phyloP scores from a whole-genome alignment of 106 monocot species.

The Posidonia australis region DNA sequence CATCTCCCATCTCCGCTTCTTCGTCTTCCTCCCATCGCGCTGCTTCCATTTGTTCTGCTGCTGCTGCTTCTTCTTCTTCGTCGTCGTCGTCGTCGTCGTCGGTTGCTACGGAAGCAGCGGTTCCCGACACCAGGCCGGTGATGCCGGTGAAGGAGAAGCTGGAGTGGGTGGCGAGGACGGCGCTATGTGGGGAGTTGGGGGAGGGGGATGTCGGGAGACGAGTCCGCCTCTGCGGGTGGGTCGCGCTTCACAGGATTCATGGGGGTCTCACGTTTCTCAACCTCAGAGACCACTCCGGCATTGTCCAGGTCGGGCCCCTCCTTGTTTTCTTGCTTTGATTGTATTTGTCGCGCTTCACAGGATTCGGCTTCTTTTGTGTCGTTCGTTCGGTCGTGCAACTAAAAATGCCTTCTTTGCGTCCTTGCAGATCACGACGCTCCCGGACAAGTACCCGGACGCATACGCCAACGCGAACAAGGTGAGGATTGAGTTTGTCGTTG shows the following conservation, averaged over 20 bases:
- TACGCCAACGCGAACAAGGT: constrained; percentile 59
- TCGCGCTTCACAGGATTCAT: constrained; percentile 75
- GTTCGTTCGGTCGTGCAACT: too few species aligned
- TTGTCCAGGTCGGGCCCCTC: constrained; percentile 66
- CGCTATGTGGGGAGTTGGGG: constrained; percentile 59
- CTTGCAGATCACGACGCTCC: constrained; percentile 65
- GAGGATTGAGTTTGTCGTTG: constrained; percentile 78
- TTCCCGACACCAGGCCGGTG: background rate
- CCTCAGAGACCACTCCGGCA: constrained; percentile 73
- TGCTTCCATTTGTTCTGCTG: background rate
- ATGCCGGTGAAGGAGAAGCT: constrained; percentile 3
- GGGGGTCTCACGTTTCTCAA: constrained; percentile 88
- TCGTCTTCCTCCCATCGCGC: constrained; percentile 17
- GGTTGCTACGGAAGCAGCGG: constrained; percentile 14
- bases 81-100: constrained; percentile 5
- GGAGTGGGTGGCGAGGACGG: constrained; percentile 61
- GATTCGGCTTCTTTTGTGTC: background rate
- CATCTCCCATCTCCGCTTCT: constrained; percentile 2
- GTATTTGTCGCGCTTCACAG: too few species aligned
- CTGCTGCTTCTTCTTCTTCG: background rate
- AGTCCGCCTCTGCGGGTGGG: constrained; percentile 87
- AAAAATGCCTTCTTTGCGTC: background rate
- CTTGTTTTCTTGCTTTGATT: too few species aligned
- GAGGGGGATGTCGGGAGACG: constrained; percentile 53
- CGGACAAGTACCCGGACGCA: constrained; percentile 63